Evolutionary conservation across 169 alveolate genomes (phyloP), one percentile per base, ranked within the genome.

Genomic region (Plasmodium vivax): DNA sequence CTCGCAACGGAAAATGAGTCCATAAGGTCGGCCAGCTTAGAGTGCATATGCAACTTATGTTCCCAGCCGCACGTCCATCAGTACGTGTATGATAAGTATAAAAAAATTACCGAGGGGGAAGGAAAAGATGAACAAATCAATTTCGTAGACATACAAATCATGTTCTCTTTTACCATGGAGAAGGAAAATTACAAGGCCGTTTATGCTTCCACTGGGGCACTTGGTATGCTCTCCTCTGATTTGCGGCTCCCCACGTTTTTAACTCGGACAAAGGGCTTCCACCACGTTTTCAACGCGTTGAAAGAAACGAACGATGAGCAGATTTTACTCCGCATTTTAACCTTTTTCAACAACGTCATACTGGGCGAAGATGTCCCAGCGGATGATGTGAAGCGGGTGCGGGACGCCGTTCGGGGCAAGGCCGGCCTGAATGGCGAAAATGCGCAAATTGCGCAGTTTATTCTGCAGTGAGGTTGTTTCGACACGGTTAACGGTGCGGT

Each of bases 1-100:
- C 51, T 90, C 71, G 82, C 84, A 90, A 62, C 94, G 34, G 94
- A 90, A 79, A 90, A 90, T 80, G 84, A 80, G 5, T 68, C 43
- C 51, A 56, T 90, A 80, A 45, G 83, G 82, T 45, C 90, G 0
- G 91, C 94, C 34, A 80, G 91, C 73, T 90, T 90, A 90, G 94
- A 90, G 73, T 90, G 94, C 51, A 90, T 90, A 43, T 90, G 94
- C 54, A 90, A 90, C 83, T 90, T 90, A 45, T 90, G 94, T 58
- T 79, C 94, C 5, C 94, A 90, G 74, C 19, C 94, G 4, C 45
- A 90, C 72, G 94, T 90, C 36, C 94, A 90, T 90, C 90, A 90
- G 73, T 90, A 90, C 51, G 51, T 90, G 23, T 90, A 90, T 41
- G 83, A 90, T 56, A 90, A 90, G 47, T 90, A 90, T 90, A 85